Evolutionary conservation across 345 rosid genomes (phyloP), one percentile per base, ranked within the genome.

Genomic region (thale cress (Arabidopsis thaliana)): DNA sequence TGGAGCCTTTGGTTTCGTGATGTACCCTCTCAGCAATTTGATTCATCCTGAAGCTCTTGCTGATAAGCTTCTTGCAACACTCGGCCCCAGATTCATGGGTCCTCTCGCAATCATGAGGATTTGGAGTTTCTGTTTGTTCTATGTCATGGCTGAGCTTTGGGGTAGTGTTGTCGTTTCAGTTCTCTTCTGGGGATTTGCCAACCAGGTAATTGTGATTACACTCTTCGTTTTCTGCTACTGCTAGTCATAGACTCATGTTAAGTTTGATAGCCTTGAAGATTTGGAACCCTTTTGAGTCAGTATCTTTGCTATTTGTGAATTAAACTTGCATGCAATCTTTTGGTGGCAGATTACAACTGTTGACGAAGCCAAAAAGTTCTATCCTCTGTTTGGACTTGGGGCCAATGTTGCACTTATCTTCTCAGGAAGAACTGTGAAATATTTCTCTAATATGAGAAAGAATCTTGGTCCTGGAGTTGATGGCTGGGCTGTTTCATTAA

Each of bases 121-220:
- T 80, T 94, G 98, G 98, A 86, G 87, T 58, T 94, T 91, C 84
- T 91, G 97, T 81, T 83, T 94, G 87, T 94, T 94, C 78, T 94
- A 94, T 84, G 98, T 94, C 71, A 94, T 94, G 98, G 98, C 97
- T 80, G 98, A 94, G 80, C 87, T 91, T 80, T 94, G 98, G 97
- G 98, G 98, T 23, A 94, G 98, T 37, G 98, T 94, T 36, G 98
- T 94, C 42, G 65, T 94, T 71, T 94, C 98, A 23, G 98, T 94
- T 79, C 89, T 94, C 34, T 94, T 94, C 66, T 94, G 98, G 98
- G 98, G 98, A 8, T 87, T 91, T 59, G 98, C 98, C 34, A 94
- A 94, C 87, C 98, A 94, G 97, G 98, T 91, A 66, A 79, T 49
- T 65, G 98, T 91, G 68, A 79, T 49, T 65, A 56, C 37, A 37